These are phyloP conservation scores for Colletotrichum sp. DNA, from an alignment of 2,329 filamentous ascomycete species.

Conservation along the genomic window DNA sequence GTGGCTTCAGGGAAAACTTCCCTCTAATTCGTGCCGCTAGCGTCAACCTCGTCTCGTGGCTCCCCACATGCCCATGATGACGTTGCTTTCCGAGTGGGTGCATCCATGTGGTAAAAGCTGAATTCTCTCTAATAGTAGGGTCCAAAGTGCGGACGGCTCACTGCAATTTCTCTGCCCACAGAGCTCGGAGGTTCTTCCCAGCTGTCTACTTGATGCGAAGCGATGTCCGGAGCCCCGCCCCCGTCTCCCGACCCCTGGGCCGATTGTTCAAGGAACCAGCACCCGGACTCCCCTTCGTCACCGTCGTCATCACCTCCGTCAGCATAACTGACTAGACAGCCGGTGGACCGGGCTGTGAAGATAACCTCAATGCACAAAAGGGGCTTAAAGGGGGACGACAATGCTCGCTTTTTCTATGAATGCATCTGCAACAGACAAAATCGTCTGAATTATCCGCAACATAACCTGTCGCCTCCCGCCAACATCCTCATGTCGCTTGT, in stretches of 20 bases:
- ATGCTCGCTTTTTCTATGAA: not conserved
- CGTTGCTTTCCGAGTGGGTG: not conserved
- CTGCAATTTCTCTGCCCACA: not conserved
- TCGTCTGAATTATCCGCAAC: not conserved
- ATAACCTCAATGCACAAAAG: not conserved
- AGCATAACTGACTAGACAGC: not conserved
- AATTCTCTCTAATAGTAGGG: not conserved
- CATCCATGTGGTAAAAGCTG: not conserved
- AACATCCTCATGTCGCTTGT: not conserved
- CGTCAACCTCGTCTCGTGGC: not conserved
- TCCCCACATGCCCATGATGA: not conserved
- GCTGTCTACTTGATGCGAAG: conserved; percentile 9
- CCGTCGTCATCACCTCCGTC: not conserved
- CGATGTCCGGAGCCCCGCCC: conserved; percentile 2
- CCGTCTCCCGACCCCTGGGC: not conserved
- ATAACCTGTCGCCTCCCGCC: not conserved
- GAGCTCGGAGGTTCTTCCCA: not conserved
- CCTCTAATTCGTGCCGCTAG: not conserved
- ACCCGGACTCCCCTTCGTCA: not conserved
- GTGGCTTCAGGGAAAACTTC: not conserved
- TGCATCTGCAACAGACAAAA: not conserved
- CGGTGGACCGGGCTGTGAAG: not conserved
- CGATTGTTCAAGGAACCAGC: not conserved
- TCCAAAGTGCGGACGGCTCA: not conserved
- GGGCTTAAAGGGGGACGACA: not conserved